Percentiles rank a stretch among this genome's conserved stretches.
These are phyloP conservation scores for Chaetoceros tenuissimus DNA, from an alignment of 108 stramenopile species.

Conservation along the genomic window DNA sequence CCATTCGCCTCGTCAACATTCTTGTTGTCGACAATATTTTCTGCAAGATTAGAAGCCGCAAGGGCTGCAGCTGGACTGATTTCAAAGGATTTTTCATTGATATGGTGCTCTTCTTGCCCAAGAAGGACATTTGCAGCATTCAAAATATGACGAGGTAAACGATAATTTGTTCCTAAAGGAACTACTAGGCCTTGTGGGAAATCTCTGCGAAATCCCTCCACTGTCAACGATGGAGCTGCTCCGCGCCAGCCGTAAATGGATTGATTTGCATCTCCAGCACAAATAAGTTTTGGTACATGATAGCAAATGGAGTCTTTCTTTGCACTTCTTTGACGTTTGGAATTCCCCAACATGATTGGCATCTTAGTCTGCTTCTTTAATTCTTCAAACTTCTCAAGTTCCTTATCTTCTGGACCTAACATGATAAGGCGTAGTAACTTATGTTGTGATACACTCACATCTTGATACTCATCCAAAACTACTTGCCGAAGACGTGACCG, in stretches of 20 bases:
- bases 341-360: conserved; percentile 24
- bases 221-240: conserved; percentile 38
- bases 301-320: conserved; percentile 9
- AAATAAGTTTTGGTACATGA: conserved; percentile 34
- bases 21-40: no score
- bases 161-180: conserved; percentile 32
- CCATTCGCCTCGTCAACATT: not conserved
- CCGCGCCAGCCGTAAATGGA: conserved; percentile 58
- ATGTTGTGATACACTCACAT: conserved; percentile 47
- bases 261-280: conserved; percentile 44
- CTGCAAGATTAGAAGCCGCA: conserved; percentile 13
- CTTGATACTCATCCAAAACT: conserved; percentile 53
- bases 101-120: conserved; percentile 3
- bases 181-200: conserved; percentile 53
- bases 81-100: conserved; percentile 14
- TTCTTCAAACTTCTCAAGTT: not conserved
- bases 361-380: conserved; percentile 5
- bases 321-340: not conserved
- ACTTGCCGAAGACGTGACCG: conserved; percentile 37
- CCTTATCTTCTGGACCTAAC: conserved; percentile 21
- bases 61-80: conserved; percentile 33
- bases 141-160: conserved; percentile 34
- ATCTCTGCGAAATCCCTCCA: conserved; percentile 38
- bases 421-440: conserved; percentile 33
- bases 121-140: conserved; percentile 35